phyloP scores from a whole-genome alignment of 371 early-diverging fungal genomes.

The Mucor saturninus region DNA sequence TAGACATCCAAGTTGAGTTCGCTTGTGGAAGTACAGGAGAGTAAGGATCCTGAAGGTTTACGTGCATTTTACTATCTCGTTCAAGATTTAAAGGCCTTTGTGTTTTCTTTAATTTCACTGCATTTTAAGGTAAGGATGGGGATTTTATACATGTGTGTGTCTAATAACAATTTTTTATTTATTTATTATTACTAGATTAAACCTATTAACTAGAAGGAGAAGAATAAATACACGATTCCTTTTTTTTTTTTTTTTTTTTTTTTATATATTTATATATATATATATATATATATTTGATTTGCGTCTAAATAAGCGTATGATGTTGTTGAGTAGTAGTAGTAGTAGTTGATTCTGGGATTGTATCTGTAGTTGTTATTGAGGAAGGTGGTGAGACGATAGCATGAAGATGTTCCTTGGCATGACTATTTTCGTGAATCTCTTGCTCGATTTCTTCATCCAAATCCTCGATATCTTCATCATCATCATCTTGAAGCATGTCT shows the following conservation, averaged over 20 bases:
- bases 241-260: background rate
- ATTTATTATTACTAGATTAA: conserved; percentile 43
- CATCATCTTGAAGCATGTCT: conserved; percentile 21
- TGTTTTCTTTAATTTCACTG: conserved; percentile 91
- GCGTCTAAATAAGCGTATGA: background rate
- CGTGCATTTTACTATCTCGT: conserved; percentile 94
- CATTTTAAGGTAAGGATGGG: conserved; percentile 88
- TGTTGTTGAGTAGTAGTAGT: conserved; percentile 5
- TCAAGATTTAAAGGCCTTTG: conserved; percentile 96
- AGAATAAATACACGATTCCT: conserved; percentile 2
- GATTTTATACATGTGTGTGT: background rate
- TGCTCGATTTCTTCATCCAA: conserved; percentile 11
- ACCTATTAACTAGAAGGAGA: conserved; percentile 43
- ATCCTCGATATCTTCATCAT: conserved; percentile 20
- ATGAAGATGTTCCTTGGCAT: background rate
- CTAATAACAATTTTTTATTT: background rate
- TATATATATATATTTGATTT: too few species aligned
- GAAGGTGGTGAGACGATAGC: conserved; percentile 15
- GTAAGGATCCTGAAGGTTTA: conserved; percentile 94
- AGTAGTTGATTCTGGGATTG: conserved; percentile 12
- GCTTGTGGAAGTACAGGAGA: conserved; percentile 86
- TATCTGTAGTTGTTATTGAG: conserved; percentile 5
- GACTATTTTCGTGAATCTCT: conserved; percentile 3
- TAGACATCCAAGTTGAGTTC: conserved; percentile 93
- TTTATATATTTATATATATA: background rate